Percentiles rank a stretch among this genome's conserved stretches.
phyloP scores from a whole-genome alignment of 2,329 filamentous ascomycete genomes.

The Fusarium sp. region DNA sequence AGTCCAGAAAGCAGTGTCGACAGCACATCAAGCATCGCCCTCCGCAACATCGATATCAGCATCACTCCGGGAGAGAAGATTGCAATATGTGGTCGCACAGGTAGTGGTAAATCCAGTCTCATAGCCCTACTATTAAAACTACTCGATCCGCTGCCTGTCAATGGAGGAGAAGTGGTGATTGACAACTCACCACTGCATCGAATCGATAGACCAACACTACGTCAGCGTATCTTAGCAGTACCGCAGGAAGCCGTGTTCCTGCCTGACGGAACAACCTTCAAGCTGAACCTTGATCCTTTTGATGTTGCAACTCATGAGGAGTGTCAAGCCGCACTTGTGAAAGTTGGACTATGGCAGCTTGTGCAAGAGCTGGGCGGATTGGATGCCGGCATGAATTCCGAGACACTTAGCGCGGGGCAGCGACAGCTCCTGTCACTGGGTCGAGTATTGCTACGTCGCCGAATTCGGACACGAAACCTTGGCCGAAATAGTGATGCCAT shows the following conservation, averaged over 20 bases:
- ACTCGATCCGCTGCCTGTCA: constrained; percentile 54
- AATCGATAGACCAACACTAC: constrained; percentile 59
- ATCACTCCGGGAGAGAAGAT: constrained; percentile 52
- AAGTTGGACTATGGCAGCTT: constrained; percentile 53
- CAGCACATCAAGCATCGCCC: constrained; percentile 37
- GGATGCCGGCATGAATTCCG: constrained; percentile 56
- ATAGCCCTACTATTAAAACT: constrained; percentile 58
- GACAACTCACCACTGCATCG: constrained; percentile 56
- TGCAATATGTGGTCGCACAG: constrained; percentile 55
- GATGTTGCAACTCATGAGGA: constrained; percentile 48
- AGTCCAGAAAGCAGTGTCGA: too few relatives aligned
- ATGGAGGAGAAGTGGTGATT: constrained; percentile 54
- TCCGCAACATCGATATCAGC: constrained; percentile 47
- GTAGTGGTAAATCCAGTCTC: constrained; percentile 60
- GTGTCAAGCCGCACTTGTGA: constrained; percentile 52
- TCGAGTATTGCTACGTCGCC: constrained; percentile 65
- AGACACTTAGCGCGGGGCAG: constrained; percentile 69
- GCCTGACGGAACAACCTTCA: constrained; percentile 57
- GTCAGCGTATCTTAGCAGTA: constrained; percentile 63
- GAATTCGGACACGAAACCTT: constrained; percentile 21
- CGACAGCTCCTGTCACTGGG: constrained; percentile 74
- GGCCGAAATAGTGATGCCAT: constrained; percentile 6
- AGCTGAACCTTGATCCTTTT: constrained; percentile 59
- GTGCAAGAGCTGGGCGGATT: constrained; percentile 54
- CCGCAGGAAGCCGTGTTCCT: constrained; percentile 68